These are phyloP conservation scores for Rhodosporidiobolus odoratus DNA, from an alignment of 768 basidiomycete species.

Conservation along the genomic window DNA sequence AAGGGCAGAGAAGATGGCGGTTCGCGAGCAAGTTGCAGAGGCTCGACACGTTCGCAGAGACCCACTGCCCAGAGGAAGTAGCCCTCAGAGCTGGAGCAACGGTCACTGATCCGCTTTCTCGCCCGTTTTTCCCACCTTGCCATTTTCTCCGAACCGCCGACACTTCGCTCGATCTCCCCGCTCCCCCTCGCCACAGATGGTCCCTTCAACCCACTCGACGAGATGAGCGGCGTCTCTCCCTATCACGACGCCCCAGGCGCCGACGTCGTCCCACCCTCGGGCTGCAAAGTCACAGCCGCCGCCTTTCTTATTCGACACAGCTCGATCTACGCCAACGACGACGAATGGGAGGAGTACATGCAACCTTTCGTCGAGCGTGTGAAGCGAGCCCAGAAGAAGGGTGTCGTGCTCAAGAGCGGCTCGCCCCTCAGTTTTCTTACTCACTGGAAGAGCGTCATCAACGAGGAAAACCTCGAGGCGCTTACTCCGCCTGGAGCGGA, in stretches of 20 bases:
- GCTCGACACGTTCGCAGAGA: not conserved
- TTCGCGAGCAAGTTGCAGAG: not conserved
- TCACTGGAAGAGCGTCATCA: slow-evolving; percentile 45
- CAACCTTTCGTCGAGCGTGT: slow-evolving; percentile 47
- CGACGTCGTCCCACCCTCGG: slow-evolving; percentile 41
- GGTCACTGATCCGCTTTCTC: too few relatives aligned
- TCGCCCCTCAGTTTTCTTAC: slow-evolving; percentile 45
- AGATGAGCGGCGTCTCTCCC: slow-evolving; percentile 36
- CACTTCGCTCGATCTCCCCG: too few relatives aligned
- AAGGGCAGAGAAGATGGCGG: not conserved
- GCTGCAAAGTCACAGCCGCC: slow-evolving; percentile 44
- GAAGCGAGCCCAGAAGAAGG: slow-evolving; percentile 16
- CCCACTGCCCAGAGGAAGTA: too few relatives aligned
- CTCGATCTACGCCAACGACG: slow-evolving; percentile 48
- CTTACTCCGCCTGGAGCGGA: slow-evolving; percentile 45
- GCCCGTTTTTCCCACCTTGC: not conserved
- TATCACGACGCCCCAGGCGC: slow-evolving; percentile 31
- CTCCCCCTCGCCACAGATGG: not conserved
- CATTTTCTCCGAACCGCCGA: not conserved
- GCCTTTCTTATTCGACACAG: slow-evolving; percentile 48
- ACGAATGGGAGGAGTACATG: slow-evolving; percentile 48
- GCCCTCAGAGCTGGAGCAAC: not conserved
- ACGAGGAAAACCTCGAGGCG: slow-evolving; percentile 46
- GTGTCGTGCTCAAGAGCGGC: not conserved
- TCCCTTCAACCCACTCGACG: slow-evolving; percentile 11